phyloP scores from a whole-genome alignment of 2,329 filamentous ascomycete genomes.

The Phoma sp. region DNA sequence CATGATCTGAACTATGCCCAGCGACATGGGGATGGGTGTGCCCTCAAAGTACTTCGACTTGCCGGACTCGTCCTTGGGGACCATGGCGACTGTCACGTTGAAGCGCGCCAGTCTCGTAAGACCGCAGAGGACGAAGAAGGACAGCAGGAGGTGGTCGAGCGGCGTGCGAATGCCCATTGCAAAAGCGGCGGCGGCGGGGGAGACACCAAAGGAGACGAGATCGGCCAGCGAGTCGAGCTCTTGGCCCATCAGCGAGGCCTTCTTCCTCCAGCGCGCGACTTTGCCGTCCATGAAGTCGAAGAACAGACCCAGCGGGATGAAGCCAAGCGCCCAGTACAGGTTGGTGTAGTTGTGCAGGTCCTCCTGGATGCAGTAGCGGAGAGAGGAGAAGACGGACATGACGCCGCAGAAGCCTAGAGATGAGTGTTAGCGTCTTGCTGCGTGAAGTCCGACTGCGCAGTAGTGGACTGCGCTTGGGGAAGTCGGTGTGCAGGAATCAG shows the following conservation, averaged over 20 bases:
- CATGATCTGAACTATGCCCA: constrained; percentile 83
- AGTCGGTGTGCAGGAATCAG: neutral
- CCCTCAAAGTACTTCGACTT: constrained; percentile 98
- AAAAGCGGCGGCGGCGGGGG: constrained; percentile 87
- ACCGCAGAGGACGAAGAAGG: constrained; percentile 93
- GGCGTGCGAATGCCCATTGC: constrained; percentile 85
- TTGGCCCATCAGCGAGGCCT: constrained; percentile 97
- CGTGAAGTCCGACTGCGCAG: neutral
- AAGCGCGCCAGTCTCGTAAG: constrained; percentile 93
- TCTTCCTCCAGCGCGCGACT: constrained; percentile 94
- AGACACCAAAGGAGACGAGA: constrained; percentile 92
- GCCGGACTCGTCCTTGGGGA: constrained; percentile 89
- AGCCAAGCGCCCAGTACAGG: constrained; percentile 80
- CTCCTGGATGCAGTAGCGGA: constrained; percentile 87
- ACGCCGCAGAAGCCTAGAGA: constrained; percentile 78
- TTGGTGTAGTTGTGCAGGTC: constrained; percentile 66
- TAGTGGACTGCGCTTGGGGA: neutral
- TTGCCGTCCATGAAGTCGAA: constrained; percentile 99
- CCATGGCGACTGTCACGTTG: constrained; percentile 89
- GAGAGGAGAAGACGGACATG: constrained; percentile 93
- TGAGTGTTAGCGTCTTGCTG: neutral
- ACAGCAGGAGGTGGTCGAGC: constrained; percentile 79
- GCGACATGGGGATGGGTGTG: constrained; percentile 90
- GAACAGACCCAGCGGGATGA: constrained; percentile 86
- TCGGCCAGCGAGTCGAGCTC: constrained; percentile 96